Base-by-base conservation (phyloP, 1,284 basidiomycete genomes). In the Apiotrichum gamsii region DNA sequence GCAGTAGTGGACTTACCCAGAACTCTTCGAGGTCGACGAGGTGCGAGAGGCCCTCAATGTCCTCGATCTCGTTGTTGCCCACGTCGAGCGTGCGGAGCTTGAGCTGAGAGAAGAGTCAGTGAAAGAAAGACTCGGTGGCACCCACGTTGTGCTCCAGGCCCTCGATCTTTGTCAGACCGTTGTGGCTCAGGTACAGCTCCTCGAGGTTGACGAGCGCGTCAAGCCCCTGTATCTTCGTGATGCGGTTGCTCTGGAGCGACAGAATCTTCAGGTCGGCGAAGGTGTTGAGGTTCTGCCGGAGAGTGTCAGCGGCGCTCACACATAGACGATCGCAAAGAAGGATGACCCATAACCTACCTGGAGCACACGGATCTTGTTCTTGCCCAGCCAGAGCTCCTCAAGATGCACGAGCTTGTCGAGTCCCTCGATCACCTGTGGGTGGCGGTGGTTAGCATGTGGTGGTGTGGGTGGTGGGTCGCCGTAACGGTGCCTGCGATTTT, bases 331-430 rank as follows among this genome's bases (percentile, higher is more conserved):
- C 2, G 52, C 52, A 3, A 53, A 45, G 28, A 61, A 14, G 5
- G n/a, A n/a, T 5, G 5, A 14, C 20, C 11, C 8, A 6, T 23
- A 15, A 38, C 23, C 30, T 51, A 86, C 89, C 76, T 94, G 85
- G 1, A 98, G 77, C 66, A 81, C 83, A 4, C 84, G 74, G 53
- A 98, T 90, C 74, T 97, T 96, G 72, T 98, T 98, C 77, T 98
- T 98, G 10, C 94, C 94, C 4, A 97, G 73, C 91, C 94, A 98
- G 1, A 98, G 76, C 60, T 97, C 91, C 56, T 91, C 87, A 9
- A 98, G 74, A 52, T 86, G 86, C 0, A 81, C 79, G 35, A 95
- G 75, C 8, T 80, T 78, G n/a, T 87, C 87, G 11, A 95, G 71
- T 44, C 87, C 85, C 67, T 97, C 90, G 52, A 98, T 93, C 72